Conservation (phyloP, 1,284 basidiomycete genomes). For the Ceratobasidium sp. region DNA sequence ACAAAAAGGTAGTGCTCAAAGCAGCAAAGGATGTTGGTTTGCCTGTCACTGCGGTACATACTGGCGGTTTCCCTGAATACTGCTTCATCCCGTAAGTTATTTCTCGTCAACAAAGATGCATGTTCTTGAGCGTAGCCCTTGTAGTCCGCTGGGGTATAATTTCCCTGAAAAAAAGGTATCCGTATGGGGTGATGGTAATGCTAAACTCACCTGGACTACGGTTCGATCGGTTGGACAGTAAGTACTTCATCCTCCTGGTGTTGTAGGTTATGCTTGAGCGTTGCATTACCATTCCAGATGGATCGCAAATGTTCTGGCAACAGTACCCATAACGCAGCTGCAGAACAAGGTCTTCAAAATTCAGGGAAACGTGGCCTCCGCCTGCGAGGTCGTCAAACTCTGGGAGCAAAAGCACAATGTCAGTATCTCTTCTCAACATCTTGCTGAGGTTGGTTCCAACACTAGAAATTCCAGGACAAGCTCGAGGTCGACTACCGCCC, state of each 20-base stretch:
- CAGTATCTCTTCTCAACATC: background rate
- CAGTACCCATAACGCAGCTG: constrained; percentile 24
- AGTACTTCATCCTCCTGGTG: background rate
- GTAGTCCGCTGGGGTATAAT: constrained; percentile 21
- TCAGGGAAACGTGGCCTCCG: constrained; percentile 12
- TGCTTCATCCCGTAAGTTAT: constrained; percentile 39
- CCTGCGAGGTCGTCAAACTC: constrained; percentile 25
- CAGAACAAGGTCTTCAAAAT: constrained; percentile 33
- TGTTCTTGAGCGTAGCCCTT: background rate
- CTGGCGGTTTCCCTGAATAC: constrained; percentile 39
- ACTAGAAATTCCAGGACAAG: constrained; percentile 7
- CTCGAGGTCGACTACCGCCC: constrained; percentile 27
- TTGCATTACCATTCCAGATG: constrained; percentile 10
- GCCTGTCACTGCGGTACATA: constrained; percentile 4
- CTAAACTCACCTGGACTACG: constrained; percentile 28
- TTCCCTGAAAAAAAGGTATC: constrained; percentile 38
- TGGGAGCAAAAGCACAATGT: constrained; percentile 44
- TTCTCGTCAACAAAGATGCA: background rate
- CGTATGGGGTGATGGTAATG: constrained; percentile 38
- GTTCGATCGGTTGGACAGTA: constrained; percentile 28
- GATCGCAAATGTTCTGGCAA: constrained; percentile 33
- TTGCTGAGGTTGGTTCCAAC: background rate
- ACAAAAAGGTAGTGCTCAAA: constrained; percentile 27
- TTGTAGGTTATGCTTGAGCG: background rate
- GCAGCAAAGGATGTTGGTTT: constrained; percentile 31